A percentile compares a stretch with the other conserved stretches of the same genome.
phyloP scores from a whole-genome alignment of 768 basidiomycete genomes.

The Pleurotus giganteus region DNA sequence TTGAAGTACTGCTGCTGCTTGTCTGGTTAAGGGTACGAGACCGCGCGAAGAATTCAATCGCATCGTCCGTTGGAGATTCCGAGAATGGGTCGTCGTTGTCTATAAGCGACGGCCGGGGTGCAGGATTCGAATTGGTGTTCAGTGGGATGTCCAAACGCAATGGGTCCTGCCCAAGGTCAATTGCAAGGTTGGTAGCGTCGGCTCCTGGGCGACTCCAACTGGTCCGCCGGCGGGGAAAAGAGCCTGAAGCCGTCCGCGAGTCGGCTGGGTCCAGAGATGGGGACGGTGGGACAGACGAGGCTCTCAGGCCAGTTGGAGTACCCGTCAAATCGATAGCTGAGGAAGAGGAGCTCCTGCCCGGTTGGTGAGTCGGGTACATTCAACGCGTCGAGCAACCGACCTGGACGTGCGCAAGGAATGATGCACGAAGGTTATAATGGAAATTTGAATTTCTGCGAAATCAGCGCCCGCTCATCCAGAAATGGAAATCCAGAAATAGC shows the following conservation, averaged over 20 bases:
- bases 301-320: slow-evolving; percentile 41
- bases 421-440: background rate
- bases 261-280: slow-evolving; percentile 57
- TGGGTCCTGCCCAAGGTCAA: slow-evolving; percentile 39
- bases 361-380: slow-evolving; percentile 19
- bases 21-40: slow-evolving; percentile 29
- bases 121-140: slow-evolving; percentile 16
- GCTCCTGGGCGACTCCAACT: slow-evolving; percentile 55
- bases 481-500: too few species aligned
- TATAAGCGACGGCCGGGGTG: slow-evolving; percentile 16
- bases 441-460: background rate
- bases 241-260: slow-evolving; percentile 22
- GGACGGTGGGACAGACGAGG: slow-evolving; percentile 43
- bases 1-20: slow-evolving; percentile 28
- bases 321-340: slow-evolving; percentile 56
- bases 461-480: too few species aligned
- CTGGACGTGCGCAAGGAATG: background rate
- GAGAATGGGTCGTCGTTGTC: slow-evolving; percentile 48
- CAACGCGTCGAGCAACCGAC: slow-evolving; percentile 5
- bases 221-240: slow-evolving; percentile 48
- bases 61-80: slow-evolving; percentile 36
- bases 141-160: slow-evolving; percentile 35
- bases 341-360: slow-evolving; percentile 43
- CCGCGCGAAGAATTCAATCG: slow-evolving; percentile 15
- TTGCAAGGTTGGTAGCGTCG: background rate